Conservation (phyloP, 345 rosid species). For the Schrenkiella parvula region DNA sequence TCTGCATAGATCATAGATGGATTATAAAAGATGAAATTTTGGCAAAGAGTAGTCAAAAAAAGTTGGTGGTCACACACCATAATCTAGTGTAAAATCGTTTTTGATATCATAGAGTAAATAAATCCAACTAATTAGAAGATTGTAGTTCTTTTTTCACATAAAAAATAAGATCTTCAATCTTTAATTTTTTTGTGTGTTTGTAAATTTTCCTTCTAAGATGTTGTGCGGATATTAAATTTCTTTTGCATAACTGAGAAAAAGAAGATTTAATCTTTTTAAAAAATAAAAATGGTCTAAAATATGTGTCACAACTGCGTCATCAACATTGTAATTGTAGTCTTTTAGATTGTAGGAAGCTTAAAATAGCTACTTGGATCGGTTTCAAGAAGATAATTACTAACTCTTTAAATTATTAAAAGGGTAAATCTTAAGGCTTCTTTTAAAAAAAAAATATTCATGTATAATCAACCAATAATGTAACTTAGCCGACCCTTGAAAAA, state of each 20-base stretch:
- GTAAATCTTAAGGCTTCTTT: not conserved
- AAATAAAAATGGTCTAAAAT: not conserved
- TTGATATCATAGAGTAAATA: not conserved
- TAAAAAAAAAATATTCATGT: too few relatives aligned
- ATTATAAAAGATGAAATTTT: not conserved
- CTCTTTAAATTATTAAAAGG: not conserved
- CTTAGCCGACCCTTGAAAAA: conserved; percentile 16
- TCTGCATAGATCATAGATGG: too few relatives aligned
- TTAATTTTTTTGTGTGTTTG: too few relatives aligned
- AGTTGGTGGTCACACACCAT: not conserved
- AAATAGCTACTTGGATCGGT: not conserved
- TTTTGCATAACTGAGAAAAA: too few relatives aligned
- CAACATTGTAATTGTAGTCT: not conserved
- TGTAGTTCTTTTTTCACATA: too few relatives aligned
- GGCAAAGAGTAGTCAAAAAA: not conserved
- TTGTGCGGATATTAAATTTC: too few relatives aligned
- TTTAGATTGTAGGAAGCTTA: not conserved
- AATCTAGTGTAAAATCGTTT: not conserved
- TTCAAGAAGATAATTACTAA: not conserved
- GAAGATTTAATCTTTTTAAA: too few relatives aligned
- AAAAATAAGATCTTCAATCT: too few relatives aligned
- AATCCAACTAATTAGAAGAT: not conserved
- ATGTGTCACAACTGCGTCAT: not conserved
- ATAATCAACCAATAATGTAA: conserved; percentile 10
- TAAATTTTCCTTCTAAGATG: too few relatives aligned